A percentile compares a stretch with the other conserved stretches of the same genome.
Conservation (phyloP, 75 land plant genomes). For the Cryptomeria japonica region DNA sequence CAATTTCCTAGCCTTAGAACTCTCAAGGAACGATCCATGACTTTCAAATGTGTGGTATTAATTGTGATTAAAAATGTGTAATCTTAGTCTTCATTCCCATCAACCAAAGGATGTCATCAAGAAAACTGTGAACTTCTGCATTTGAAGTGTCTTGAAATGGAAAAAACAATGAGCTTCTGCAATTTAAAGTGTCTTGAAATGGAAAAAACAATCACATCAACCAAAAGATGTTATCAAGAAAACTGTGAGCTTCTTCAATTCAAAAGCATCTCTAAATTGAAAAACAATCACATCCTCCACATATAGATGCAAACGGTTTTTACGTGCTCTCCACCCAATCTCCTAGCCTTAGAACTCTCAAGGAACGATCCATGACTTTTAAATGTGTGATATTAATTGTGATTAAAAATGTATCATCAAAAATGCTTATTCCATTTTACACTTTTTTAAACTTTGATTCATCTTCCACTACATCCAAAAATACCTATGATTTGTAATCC, state of each 20-base stretch:
- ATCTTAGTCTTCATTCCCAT: not conserved
- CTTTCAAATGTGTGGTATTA: not conserved
- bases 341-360: not conserved
- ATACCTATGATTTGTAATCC: not conserved
- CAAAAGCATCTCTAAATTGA: not conserved
- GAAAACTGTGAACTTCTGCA: too few species aligned
- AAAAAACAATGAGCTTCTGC: too few species aligned
- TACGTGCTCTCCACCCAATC: not conserved
- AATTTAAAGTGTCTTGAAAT: too few species aligned
- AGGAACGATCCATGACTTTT: not conserved
- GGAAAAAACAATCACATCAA: too few species aligned
- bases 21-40: not conserved
- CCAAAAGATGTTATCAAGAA: not conserved
- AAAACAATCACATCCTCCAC: not conserved
- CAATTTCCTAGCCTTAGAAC: not conserved
- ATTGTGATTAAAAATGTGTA: not conserved
- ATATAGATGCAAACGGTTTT: not conserved
- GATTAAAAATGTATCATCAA: not conserved
- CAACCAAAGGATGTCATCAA: too few species aligned
- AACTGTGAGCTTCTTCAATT: not conserved
- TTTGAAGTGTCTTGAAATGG: too few species aligned
- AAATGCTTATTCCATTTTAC: not conserved
- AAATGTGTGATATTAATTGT: not conserved
- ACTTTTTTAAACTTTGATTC: not conserved
- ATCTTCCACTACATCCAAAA: not conserved